Evolutionary conservation across 306 rosid species (phyloP).

Genomic region (Corylus heterophylla): DNA sequence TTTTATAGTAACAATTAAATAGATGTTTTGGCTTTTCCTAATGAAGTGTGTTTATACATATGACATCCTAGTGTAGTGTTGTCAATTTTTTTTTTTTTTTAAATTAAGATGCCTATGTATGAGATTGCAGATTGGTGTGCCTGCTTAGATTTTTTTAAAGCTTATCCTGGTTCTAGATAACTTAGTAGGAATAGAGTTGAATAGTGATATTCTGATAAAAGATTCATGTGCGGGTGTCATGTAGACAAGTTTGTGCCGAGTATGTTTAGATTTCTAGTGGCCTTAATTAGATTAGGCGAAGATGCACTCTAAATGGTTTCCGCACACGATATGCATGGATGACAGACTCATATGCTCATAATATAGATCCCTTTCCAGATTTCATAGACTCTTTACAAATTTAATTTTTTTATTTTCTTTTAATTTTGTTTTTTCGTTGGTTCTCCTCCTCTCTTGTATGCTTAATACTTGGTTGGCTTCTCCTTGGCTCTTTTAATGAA

Average conservation of each 20-base stretch:
- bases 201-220: background rate
- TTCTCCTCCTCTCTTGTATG: background rate
- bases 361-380: background rate
- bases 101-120: background rate
- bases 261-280: background rate
- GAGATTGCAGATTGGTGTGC: background rate
- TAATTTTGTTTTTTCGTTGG: background rate
- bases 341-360: background rate
- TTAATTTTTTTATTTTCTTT: background rate
- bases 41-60: background rate
- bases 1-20: background rate
- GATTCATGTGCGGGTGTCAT: background rate
- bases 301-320: background rate
- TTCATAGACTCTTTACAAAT: background rate
- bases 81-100: background rate
- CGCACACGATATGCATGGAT: background rate
- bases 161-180: background rate
- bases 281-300: background rate
- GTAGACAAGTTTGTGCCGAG: background rate
- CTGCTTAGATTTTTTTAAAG: background rate
- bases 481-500: background rate
- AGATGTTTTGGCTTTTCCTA: background rate
- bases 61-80: background rate
- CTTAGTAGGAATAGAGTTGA: background rate
- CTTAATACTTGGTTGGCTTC: background rate